Conservation (phyloP, 306 rosid species). For the Vicia sativa region DNA sequence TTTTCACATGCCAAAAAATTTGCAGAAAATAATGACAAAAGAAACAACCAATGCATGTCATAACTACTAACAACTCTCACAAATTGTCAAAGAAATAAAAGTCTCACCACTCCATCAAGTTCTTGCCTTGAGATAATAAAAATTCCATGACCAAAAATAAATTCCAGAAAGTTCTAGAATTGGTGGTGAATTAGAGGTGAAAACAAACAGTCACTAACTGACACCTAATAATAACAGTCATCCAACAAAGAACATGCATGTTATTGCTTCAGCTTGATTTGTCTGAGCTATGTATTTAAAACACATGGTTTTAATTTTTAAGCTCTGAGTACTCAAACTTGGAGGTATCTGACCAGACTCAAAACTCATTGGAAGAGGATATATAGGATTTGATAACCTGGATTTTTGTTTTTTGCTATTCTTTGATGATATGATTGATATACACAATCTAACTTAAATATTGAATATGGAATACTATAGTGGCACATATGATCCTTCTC, state of each 20-base stretch:
- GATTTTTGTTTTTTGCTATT: neutral
- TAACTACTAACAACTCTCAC: neutral
- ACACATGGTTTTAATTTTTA: slow-evolving; percentile 6
- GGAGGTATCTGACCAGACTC: slow-evolving; percentile 2
- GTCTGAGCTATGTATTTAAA: neutral
- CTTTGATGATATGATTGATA: slow-evolving; percentile 17
- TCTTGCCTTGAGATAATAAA: neutral
- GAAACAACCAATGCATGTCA: neutral
- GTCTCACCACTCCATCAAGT: neutral
- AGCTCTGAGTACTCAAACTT: slow-evolving; percentile 5
- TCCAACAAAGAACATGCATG: neutral
- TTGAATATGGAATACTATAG: slow-evolving; percentile 24
- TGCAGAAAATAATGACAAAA: neutral
- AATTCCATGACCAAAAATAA: neutral
- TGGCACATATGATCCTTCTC: slow-evolving; percentile 12
- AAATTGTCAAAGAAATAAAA: no score
- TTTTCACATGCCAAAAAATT: neutral
- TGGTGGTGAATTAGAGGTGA: neutral
- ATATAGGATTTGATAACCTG: neutral
- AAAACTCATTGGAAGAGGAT: slow-evolving; percentile 14
- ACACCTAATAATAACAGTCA: neutral
- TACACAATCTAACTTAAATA: slow-evolving; percentile 21
- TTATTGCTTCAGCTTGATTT: slow-evolving; percentile 23
- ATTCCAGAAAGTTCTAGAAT: neutral
- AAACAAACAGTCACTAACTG: neutral